These are phyloP conservation scores for Thymus mandschuricus DNA, from an alignment of 257 asterid species.

Conservation along the genomic window DNA sequence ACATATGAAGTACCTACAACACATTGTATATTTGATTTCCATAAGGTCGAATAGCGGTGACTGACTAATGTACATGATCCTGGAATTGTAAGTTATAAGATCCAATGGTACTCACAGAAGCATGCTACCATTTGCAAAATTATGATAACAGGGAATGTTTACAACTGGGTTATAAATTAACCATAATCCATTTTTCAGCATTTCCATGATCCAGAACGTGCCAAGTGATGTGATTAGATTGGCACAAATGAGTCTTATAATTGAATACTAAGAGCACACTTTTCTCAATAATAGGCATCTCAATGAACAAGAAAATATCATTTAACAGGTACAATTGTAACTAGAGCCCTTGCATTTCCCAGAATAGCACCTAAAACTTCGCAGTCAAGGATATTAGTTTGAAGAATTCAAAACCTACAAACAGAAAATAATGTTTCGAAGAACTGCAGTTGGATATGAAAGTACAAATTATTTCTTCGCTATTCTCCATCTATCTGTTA, in stretches of 20 bases:
- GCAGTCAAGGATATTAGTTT: background rate
- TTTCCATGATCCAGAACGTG: constrained; percentile 14
- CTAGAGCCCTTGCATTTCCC: background rate
- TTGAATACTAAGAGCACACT: background rate
- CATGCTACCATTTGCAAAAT: background rate
- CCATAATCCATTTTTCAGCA: background rate
- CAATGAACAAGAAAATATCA: background rate
- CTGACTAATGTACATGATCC: background rate
- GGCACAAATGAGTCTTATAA: background rate
- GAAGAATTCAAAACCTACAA: constrained; percentile 4
- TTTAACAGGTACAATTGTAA: background rate
- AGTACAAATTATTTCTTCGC: background rate
- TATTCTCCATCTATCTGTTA: too few species aligned
- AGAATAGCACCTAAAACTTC: background rate
- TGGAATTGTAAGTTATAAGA: background rate
- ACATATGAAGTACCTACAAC: background rate
- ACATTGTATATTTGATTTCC: background rate
- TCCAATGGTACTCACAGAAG: background rate
- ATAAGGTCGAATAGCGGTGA: background rate
- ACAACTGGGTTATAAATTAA: background rate
- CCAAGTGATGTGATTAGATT: background rate
- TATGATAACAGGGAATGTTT: background rate
- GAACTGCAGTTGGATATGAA: background rate
- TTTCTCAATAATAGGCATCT: background rate
- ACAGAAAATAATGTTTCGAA: background rate